phyloP scores from a whole-genome alignment of 148 eudicot species.

The Beta vulgaris region DNA sequence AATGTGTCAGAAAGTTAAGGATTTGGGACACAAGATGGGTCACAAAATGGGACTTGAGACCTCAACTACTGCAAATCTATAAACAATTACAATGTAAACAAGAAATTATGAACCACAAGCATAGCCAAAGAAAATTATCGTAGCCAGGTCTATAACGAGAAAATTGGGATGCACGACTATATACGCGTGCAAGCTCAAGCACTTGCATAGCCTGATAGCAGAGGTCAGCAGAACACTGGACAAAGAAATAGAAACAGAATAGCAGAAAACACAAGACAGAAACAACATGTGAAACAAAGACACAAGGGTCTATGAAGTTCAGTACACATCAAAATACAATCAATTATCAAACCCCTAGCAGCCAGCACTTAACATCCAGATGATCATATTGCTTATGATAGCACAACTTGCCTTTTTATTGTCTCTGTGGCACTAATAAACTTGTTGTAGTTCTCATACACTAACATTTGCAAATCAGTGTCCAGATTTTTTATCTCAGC shows the following conservation, averaged over 20 bases:
- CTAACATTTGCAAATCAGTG: slow-evolving; percentile 98
- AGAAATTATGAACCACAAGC: not conserved
- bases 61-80: no score
- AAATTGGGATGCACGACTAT: slow-evolving; percentile 7
- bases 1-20: no score
- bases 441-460: slow-evolving; percentile 96
- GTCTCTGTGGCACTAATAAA: slow-evolving; percentile 98
- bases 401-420: slow-evolving; percentile 63
- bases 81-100: not conserved
- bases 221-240: not conserved
- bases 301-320: not conserved
- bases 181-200: not conserved
- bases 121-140: no score
- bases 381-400: not conserved
- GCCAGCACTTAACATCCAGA: not conserved
- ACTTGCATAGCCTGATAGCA: not conserved
- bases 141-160: not conserved
- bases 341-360: not conserved
- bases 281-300: not conserved
- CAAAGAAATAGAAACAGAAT: not conserved
- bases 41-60: no score
- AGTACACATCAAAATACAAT: not conserved
- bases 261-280: not conserved
- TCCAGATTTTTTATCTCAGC: slow-evolving; percentile 97
- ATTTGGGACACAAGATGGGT: no score